Evolutionary conservation across 805 yeast genomes (phyloP).

Genomic region (Yamadazyma paraphyllophila): DNA sequence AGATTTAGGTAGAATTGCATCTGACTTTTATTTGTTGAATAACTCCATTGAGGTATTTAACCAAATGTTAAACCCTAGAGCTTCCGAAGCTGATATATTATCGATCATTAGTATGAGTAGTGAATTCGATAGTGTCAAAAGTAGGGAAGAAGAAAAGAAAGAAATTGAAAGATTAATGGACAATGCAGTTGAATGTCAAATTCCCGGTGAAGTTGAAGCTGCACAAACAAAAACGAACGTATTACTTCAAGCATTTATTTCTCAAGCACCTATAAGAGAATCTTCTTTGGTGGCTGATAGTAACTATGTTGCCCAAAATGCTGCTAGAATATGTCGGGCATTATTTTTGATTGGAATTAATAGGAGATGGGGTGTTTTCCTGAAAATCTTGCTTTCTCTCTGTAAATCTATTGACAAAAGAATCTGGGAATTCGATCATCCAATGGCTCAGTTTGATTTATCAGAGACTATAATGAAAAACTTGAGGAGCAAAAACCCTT

Average conservation of each 20-base stretch:
- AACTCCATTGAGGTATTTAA: conserved; percentile 88
- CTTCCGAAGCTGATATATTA: conserved; percentile 88
- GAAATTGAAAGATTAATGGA: conserved; percentile 69
- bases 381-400: conserved; percentile 69
- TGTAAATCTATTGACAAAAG: conserved; percentile 85
- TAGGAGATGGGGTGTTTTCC: conserved; percentile 85
- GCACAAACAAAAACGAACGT: conserved; percentile 86
- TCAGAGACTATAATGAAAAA: conserved; percentile 64
- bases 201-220: conserved; percentile 72
- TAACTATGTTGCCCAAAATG: conserved; percentile 92
- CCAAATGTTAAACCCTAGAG: conserved; percentile 75
- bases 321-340: conserved; percentile 91
- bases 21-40: conserved; percentile 85
- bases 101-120: conserved; percentile 88
- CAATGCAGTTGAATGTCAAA: conserved; percentile 69
- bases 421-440: conserved; percentile 89
- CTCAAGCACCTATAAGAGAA: conserved; percentile 68
- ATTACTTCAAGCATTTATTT: conserved; percentile 82
- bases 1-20: conserved; percentile 90
- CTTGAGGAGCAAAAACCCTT: conserved; percentile 60
- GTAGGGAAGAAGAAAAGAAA: conserved; percentile 79
- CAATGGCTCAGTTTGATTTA: conserved; percentile 80
- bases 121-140: conserved; percentile 87
- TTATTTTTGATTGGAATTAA: conserved; percentile 82
- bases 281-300: conserved; percentile 84